Evolutionary conservation across 441 rosid species (phyloP).

Genomic region (Pelargonium australe): DNA sequence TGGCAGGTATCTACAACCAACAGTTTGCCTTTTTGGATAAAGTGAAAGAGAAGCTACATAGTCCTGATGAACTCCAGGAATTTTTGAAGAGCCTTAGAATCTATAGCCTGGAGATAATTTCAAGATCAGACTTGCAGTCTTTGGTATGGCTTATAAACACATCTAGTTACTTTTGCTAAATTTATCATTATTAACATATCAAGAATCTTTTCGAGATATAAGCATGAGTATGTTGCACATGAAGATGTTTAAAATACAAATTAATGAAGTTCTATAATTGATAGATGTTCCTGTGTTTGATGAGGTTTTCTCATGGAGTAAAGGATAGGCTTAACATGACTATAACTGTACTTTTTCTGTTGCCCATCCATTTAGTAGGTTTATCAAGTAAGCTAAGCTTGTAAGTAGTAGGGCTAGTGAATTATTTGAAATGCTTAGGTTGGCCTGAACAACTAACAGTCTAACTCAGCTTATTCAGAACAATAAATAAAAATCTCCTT

Average conservation of each 20-base stretch:
- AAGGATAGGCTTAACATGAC: neutral
- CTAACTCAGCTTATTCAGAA: neutral
- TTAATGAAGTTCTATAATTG: neutral
- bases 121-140: constrained; percentile 65
- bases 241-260: neutral
- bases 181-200: neutral
- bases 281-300: neutral
- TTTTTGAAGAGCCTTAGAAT: constrained; percentile 82
- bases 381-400: neutral
- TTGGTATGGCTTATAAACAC: constrained; percentile 51
- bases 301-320: neutral
- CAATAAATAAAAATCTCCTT: neutral
- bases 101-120: constrained; percentile 70
- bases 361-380: neutral
- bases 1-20: constrained; percentile 61
- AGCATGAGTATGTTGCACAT: neutral
- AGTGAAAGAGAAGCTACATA: constrained; percentile 68
- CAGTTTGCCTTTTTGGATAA: constrained; percentile 73
- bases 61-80: constrained; percentile 74
- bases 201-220: neutral
- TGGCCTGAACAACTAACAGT: neutral
- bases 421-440: neutral
- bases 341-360: neutral
- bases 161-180: constrained; percentile 5
- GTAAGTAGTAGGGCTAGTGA: neutral